Evolutionary conservation across 2,329 filamentous ascomycete genomes (phyloP).

Genomic region (Hypoxylon sp.): DNA sequence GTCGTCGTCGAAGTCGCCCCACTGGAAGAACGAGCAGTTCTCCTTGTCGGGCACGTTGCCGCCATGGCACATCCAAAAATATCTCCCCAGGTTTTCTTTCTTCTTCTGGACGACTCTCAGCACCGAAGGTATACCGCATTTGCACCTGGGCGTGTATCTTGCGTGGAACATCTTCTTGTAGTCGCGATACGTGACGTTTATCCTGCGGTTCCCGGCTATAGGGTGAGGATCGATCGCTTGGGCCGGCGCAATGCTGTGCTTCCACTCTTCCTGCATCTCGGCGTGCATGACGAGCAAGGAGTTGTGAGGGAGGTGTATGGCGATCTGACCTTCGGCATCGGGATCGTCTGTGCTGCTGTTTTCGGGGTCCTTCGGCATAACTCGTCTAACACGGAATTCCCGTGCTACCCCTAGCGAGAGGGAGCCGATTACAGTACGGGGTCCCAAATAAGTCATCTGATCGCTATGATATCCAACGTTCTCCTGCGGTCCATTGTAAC

Average conservation of each 20-base stretch:
- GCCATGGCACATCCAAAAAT: conserved; percentile 94
- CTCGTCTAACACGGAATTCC: conserved; percentile 85
- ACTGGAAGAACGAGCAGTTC: conserved; percentile 80
- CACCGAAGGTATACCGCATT: conserved; percentile 72
- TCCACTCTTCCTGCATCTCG: conserved; percentile 98
- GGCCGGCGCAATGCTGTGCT: conserved; percentile 82
- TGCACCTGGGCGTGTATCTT: conserved; percentile 77
- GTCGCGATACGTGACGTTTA: conserved; percentile 93
- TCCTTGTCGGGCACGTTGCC: conserved; percentile 73
- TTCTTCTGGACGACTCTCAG: conserved; percentile 83
- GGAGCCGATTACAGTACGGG: conserved; percentile 86
- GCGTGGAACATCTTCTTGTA: conserved; percentile 83
- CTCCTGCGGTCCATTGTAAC: conserved; percentile 82
- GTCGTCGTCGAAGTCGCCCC: conserved; percentile 87
- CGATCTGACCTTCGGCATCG: conserved; percentile 83
- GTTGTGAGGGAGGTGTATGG: conserved; percentile 94
- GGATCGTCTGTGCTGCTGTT: conserved; percentile 53
- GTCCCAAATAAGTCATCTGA: conserved; percentile 91
- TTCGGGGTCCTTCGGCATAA: conserved; percentile 67
- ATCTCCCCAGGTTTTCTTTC: conserved; percentile 76
- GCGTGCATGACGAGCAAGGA: conserved; percentile 95
- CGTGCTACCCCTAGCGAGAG: conserved; percentile 90
- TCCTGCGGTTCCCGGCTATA: conserved; percentile 77
- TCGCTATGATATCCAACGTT: conserved; percentile 93
- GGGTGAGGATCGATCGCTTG: conserved; percentile 85